Base-by-base conservation (phyloP, 2,329 filamentous ascomycete species). In the Incumbomyces delicatus region DNA sequence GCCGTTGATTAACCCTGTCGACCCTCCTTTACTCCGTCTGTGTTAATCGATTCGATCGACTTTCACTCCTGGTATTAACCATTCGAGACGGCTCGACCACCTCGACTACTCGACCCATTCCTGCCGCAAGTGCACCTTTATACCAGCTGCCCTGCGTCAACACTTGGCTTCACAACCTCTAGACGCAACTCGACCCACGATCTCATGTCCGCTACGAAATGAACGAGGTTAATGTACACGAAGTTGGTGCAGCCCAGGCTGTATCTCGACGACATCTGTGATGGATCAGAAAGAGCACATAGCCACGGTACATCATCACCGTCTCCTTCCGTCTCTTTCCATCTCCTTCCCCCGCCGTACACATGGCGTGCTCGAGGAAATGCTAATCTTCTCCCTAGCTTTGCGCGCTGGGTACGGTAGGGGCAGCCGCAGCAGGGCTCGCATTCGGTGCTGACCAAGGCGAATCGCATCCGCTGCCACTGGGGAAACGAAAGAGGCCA, bases 391-490 rank as follows among this genome's bases (percentile, higher is more conserved):
- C 22, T 14, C 55, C 54, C 39, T 57, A 80, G 77, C 72, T 81
- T 58, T 79, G 75, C 75, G 78, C 78, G 59, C 67, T 77, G 62
- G 76, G 76, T 68, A 78, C 76, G 58, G 68, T 80, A 65, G 76
- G 75, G 61, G 71, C 78, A 54, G 78, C 77, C 54, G 71, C 74
- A 47, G 68, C 77, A 48, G 78, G 78, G 51, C 68, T 77, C 54
- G 74, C 74, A 47, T 68, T 80, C 57, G 76, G 73, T 58, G 73
- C 71, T 55, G 68, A 70, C 47, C 67, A 73, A 56, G 48, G 41
- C 45, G 49, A 56, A 18, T 47, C 52, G 32, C 48, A 48, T 36
- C 40, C 51, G 10, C 48, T 53, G 16, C 51, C 47, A 39, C 53
- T 53, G 33, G 55, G 55, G 50, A 68, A 64, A 59, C 65, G 61